Evolutionary conservation across 2,329 filamentous ascomycete species (phyloP), one percentile per base, ranked within the genome.

Genomic region (Bipolaris bicolor): DNA sequence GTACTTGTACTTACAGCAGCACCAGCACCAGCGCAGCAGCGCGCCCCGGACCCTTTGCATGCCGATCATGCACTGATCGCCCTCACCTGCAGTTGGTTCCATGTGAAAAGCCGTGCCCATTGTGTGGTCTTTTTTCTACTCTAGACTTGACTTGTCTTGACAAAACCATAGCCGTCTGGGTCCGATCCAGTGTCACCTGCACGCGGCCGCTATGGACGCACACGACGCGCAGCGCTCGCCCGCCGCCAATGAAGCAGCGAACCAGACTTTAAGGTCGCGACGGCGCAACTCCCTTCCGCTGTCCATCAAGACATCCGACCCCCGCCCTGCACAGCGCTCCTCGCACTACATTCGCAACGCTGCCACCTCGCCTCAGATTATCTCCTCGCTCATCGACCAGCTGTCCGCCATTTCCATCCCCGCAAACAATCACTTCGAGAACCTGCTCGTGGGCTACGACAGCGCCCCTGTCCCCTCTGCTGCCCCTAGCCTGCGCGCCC

Each of bases 401-500:
- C 80, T 88, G 41, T 84, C 85, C 16, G 79, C 81, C 62, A 84
- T 86, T 58, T 84, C 84, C 5, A 83, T 85, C 47, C 88, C 90
- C 20, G 84, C 88, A 53, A 86, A 84, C 72, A 82, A 84, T 58
- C 88, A 90, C 72, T 91, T 92, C 71, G 89, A 92, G 67, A 82
- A 80, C 60, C 67, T 77, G 44, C 72, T 73, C 36, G 49, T 61
- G 44, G 63, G 67, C 64, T 67, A 69, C 65, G 69, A 63, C 62
- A 70, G 62, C 62, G 74, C 62, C 72, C 69, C 54, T 51, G 76
- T 67, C n/a, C 61, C 63, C n/a, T 57, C 63, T n/a, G 54, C 60
- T 15, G 53, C 46, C 44, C 50, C 60, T 40, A 71, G 63, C 54
- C 47, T 59, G 18, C 66, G 67, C 52, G 65, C 69, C 22, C 67